Conservation (phyloP, 768 basidiomycete genomes). For the Chalciporus piperatus region DNA sequence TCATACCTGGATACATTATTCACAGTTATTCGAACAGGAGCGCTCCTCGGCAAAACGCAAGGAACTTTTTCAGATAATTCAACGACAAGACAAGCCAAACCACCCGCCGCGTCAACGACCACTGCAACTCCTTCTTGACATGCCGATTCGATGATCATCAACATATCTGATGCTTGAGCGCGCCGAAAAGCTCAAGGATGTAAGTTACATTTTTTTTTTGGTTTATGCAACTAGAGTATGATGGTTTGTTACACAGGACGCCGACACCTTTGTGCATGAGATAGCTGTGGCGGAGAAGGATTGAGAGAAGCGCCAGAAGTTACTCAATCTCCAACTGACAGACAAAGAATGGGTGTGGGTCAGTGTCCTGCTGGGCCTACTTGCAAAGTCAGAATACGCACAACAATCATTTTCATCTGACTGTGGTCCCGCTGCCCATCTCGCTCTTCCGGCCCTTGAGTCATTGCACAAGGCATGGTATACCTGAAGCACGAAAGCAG, state of each 20-base stretch:
- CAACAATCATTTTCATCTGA: conserved; percentile 35
- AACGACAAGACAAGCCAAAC: conserved; percentile 1
- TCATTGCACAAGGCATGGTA: conserved; percentile 28
- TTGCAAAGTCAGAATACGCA: conserved; percentile 25
- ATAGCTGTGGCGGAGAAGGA: conserved; percentile 19
- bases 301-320: conserved; percentile 8
- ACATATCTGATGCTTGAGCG: conserved; percentile 21
- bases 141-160: conserved; percentile 34
- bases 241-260: too few relatives aligned
- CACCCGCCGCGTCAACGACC: neutral
- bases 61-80: conserved; percentile 20
- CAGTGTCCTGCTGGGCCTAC: conserved; percentile 14
- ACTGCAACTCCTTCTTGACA: conserved; percentile 26
- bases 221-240: too few relatives aligned
- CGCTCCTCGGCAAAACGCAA: conserved; percentile 21
- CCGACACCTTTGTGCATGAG: conserved; percentile 20
- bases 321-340: conserved; percentile 15
- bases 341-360: conserved; percentile 24
- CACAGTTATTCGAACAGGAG: conserved; percentile 10
- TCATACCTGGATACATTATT: too few relatives aligned
- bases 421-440: conserved; percentile 20
- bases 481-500: neutral
- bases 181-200: conserved; percentile 12
- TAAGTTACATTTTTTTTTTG: too few relatives aligned
- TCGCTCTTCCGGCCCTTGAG: conserved; percentile 31